phyloP scores from a whole-genome alignment of 164 flowering plant species.

The Protea cynaroides region DNA sequence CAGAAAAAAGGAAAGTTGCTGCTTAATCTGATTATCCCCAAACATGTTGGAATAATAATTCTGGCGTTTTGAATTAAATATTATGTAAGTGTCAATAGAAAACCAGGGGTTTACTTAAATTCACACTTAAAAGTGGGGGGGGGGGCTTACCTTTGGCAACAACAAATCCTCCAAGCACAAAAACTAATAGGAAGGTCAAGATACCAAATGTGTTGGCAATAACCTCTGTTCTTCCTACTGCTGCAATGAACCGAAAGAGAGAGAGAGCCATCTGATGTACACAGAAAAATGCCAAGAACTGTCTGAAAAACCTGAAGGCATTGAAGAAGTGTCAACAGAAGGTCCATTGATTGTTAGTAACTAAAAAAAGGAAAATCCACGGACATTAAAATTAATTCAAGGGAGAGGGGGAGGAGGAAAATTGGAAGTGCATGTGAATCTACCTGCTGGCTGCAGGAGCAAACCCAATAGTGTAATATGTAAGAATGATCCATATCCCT shows the following conservation, averaged over 20 bases:
- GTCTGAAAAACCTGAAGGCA: constrained; percentile 43
- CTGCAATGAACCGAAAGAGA: constrained; percentile 59
- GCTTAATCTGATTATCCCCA: not conserved
- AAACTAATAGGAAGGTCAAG: constrained; percentile 36
- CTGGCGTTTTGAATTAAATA: not conserved
- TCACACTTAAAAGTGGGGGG: not conserved
- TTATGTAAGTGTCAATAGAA: not conserved
- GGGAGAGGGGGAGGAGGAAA: not conserved
- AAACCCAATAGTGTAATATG: constrained; percentile 51
- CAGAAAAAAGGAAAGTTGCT: not conserved
- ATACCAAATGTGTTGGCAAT: constrained; percentile 47
- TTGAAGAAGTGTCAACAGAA: not conserved
- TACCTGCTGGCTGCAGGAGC: constrained; percentile 49
- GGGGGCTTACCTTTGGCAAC: constrained; percentile 45
- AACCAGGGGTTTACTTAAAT: not conserved
- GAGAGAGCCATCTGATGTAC: constrained; percentile 54
- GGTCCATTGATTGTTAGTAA: not conserved
- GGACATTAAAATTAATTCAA: not conserved
- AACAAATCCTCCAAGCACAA: constrained; percentile 57
- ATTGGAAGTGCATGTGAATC: not conserved
- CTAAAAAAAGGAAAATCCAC: not conserved
- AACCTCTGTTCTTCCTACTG: constrained; percentile 45
- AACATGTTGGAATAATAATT: not conserved
- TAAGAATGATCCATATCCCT: constrained; percentile 42
- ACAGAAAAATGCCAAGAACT: constrained; percentile 40